A percentile compares a stretch with the other conserved stretches of the same genome.
phyloP scores from a whole-genome alignment of 1,139 yeast genomes.

The Lodderomyces pseudojiufengensis region DNA sequence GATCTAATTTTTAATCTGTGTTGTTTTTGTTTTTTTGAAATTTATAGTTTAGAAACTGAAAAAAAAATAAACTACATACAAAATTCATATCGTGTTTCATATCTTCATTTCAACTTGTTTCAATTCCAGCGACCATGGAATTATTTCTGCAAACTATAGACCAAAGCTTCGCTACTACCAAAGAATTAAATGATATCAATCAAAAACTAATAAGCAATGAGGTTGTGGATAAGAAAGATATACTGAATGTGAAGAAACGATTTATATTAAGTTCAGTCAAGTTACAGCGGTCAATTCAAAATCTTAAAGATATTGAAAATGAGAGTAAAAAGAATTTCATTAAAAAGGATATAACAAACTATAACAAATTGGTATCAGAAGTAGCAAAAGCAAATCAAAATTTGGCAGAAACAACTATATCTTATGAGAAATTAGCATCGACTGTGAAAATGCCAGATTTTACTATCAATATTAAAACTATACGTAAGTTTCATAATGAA shows the following conservation, averaged over 20 bases:
- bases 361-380: slow-evolving; percentile 30
- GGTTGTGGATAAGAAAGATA: background rate
- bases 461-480: slow-evolving; percentile 27
- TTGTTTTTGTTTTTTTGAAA: slow-evolving; percentile 3
- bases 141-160: no score
- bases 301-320: slow-evolving; percentile 31
- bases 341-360: slow-evolving; percentile 23
- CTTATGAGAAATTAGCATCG: slow-evolving; percentile 23
- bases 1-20: background rate
- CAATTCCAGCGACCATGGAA: no score
- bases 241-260: slow-evolving; percentile 16
- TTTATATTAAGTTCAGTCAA: slow-evolving; percentile 35
- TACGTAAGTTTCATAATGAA: slow-evolving; percentile 24
- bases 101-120: no score
- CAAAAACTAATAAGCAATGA: slow-evolving; percentile 6
- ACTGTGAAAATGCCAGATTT: slow-evolving; percentile 29
- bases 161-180: background rate
- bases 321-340: slow-evolving; percentile 19
- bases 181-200: slow-evolving; percentile 13
- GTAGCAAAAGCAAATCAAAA: slow-evolving; percentile 28
- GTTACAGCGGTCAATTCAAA: slow-evolving; percentile 29
- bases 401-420: slow-evolving; percentile 20
- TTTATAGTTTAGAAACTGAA: background rate
- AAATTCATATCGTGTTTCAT: no score
- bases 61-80: background rate